Conservation (phyloP, 306 rosid genomes). For the Arachis hypogaea region DNA sequence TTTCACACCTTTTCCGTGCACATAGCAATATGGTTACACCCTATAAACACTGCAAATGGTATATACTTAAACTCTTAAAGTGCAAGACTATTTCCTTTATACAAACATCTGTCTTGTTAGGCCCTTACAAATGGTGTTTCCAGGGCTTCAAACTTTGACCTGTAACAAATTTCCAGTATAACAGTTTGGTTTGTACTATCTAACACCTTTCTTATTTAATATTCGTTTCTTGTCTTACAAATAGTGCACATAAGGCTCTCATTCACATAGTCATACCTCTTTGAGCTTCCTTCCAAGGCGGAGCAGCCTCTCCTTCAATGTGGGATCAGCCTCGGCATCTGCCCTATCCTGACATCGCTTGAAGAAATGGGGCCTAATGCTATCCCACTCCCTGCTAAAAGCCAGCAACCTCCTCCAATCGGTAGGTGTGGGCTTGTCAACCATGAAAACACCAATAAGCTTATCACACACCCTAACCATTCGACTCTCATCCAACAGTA, state of each 20-base stretch:
- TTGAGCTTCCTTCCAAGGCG: conserved; percentile 83
- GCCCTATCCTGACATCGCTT: conserved; percentile 64
- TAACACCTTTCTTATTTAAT: not conserved
- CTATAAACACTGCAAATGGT: not conserved
- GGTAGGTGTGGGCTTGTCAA: conserved; percentile 81
- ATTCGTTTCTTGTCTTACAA: not conserved
- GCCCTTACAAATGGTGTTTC: not conserved
- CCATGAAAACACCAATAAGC: conserved; percentile 87
- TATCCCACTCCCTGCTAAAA: conserved; percentile 82
- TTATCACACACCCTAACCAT: conserved; percentile 77
- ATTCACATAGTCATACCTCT: conserved; percentile 53
- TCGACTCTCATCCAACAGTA: conserved; percentile 49
- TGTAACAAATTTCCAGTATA: not conserved
- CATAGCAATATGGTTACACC: not conserved
- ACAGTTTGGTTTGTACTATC: not conserved
- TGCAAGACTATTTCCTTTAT: not conserved
- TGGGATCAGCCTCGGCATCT: conserved; percentile 55
- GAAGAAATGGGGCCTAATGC: conserved; percentile 77
- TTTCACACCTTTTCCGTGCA: not conserved
- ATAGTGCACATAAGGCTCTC: not conserved
- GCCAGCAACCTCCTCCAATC: conserved; percentile 90
- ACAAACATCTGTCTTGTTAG: not conserved
- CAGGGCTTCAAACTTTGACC: not conserved
- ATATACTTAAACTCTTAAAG: not conserved
- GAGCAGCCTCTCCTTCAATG: conserved; percentile 73